A percentile compares a stretch with the other conserved stretches of the same genome.
Evolutionary conservation across 495 filamentous ascomycete genomes (phyloP).

Genomic region (Stereocaulon alpinum): DNA sequence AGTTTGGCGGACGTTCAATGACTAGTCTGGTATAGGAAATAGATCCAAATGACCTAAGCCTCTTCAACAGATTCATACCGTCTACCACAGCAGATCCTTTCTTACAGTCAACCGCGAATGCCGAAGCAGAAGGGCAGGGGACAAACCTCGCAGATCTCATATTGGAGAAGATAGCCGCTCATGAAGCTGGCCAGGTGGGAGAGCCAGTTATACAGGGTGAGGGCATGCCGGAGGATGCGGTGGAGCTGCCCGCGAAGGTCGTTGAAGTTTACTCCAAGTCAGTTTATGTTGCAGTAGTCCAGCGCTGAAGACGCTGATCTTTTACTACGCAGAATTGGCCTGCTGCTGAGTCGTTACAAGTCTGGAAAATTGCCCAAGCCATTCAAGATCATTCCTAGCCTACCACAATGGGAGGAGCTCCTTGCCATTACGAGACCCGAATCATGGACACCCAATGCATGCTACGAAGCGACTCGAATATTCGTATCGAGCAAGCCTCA

Average conservation of each 20-base stretch:
- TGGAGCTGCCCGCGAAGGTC: constrained; percentile 79
- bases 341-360: constrained; percentile 85
- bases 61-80: constrained; percentile 84
- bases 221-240: constrained; percentile 60
- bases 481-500: constrained; percentile 73
- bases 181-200: constrained; percentile 58
- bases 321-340: constrained; percentile 51
- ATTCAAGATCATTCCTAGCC: constrained; percentile 89
- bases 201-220: constrained; percentile 36
- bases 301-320: constrained; percentile 8
- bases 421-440: constrained; percentile 72
- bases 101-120: constrained; percentile 30
- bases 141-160: constrained; percentile 89
- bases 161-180: constrained; percentile 82
- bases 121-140: constrained; percentile 40
- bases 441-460: constrained; percentile 77
- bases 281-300: not conserved
- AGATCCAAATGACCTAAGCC: constrained; percentile 78
- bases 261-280: constrained; percentile 88
- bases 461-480: constrained; percentile 76
- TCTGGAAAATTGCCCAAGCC: constrained; percentile 92
- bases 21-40: constrained; percentile 47
- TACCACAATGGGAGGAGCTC: constrained; percentile 84
- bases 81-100: constrained; percentile 30
- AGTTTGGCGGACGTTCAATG: not conserved